Evolutionary conservation across 495 filamentous ascomycete species (phyloP).

Genomic region (Lentithecium fluviatile): DNA sequence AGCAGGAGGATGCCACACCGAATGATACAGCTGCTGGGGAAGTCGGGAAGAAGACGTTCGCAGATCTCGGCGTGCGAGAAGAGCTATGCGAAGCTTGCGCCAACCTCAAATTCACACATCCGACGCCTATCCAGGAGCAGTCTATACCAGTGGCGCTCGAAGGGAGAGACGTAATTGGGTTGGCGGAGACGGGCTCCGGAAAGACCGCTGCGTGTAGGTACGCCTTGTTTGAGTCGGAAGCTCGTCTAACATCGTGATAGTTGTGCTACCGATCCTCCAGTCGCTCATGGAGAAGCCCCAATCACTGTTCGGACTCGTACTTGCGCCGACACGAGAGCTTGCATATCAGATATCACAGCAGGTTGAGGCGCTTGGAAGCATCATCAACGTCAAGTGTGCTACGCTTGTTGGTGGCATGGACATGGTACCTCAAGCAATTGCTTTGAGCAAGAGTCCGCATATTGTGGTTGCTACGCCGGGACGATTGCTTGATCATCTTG

Average conservation of each 20-base stretch:
- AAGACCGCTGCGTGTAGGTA: conserved; percentile 95
- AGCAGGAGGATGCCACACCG: background rate
- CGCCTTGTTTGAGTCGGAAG: too few species aligned
- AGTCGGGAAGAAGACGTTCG: conserved; percentile 59
- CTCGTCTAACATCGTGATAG: too few species aligned
- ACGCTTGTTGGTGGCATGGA: conserved; percentile 92
- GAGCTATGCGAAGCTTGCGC: conserved; percentile 83
- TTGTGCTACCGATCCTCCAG: conserved; percentile 73
- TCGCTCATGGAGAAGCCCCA: conserved; percentile 79
- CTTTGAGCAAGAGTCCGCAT: conserved; percentile 88
- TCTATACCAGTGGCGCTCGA: conserved; percentile 70
- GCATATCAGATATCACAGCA: conserved; percentile 84
- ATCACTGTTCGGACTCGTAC: conserved; percentile 71
- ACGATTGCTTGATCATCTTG: conserved; percentile 85
- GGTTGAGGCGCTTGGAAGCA: conserved; percentile 78
- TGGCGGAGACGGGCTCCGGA: conserved; percentile 91
- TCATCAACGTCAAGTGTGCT: conserved; percentile 75
- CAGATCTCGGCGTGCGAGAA: conserved; percentile 84
- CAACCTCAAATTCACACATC: conserved; percentile 74
- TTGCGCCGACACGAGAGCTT: conserved; percentile 89
- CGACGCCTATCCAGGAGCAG: conserved; percentile 52
- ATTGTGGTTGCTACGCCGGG: conserved; percentile 87
- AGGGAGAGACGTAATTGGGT: conserved; percentile 82
- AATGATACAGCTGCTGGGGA: conserved; percentile 8
- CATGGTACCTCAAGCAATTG: conserved; percentile 85